Base-by-base conservation (phyloP, 257 asterid genomes). In the Solanum ossicruentum region DNA sequence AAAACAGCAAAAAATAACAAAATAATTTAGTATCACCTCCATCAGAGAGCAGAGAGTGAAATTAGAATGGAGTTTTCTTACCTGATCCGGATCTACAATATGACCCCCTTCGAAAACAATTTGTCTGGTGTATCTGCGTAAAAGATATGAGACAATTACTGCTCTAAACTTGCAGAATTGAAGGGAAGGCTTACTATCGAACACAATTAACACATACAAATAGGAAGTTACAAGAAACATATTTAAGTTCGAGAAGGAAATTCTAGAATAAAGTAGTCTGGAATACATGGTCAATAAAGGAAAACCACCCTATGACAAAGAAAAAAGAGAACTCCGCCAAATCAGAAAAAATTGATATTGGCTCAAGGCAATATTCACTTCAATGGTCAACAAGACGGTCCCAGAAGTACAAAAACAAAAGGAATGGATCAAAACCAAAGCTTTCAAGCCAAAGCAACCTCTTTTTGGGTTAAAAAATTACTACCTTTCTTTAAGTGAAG, bases 71-170 rank as follows among this genome's bases (percentile, higher is more conserved):
- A 80, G 72, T 71, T 72, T 39, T 60, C 65, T 61, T 89, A 97
- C 99, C 99, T 92, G 97, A 85, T 95, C 98, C 4, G 98, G 98
- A 90, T 97, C 98, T 73, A 95, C 98, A 75, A 97, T 90, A 82
- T 95, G 98, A 86, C 97, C 97, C 88, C 99, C 99, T 94, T 97
- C 99, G 60, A 94, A 94, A 58, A 91, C 94, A 86, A 94, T 90
- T 89, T 98, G 94, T 91, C 98, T 92, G 72, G 28, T 87, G 84
- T 87, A 89, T 86, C 99, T 97, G 93, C 78, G 32, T 57, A 87
- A 87, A 23, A 57, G 83, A 80, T 52, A 78, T 28, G 63, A 78
- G 65, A 54, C 18, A 28, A 21, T 78, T 78, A 52, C 28, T 77
- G 23, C 63, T 36, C 63, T 23, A 77, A 77, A 77, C 63, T 77